Conservation (phyloP, 2,329 filamentous ascomycete genomes). For the Stagonosporopsis cucurbitacearum region DNA sequence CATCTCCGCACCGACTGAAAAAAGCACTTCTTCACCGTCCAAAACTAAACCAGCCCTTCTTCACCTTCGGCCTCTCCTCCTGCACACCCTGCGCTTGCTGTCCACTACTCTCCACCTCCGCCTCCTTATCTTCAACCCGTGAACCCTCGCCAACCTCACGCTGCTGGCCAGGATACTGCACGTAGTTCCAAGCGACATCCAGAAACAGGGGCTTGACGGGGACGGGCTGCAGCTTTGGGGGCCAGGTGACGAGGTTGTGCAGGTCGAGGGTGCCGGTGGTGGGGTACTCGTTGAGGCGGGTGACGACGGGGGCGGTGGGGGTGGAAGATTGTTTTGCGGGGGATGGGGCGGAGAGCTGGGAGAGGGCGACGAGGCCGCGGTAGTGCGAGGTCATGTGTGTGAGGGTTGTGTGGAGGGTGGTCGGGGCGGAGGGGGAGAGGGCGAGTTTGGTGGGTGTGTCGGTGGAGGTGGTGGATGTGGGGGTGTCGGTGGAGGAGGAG, state of each 20-base stretch:
- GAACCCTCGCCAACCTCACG: constrained; percentile 40
- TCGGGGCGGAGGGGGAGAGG: constrained; percentile 65
- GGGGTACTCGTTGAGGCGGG: constrained; percentile 78
- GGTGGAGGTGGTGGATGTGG: constrained; percentile 33
- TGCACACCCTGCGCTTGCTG: constrained; percentile 40
- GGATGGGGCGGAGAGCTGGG: constrained; percentile 64
- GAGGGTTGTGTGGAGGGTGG: constrained; percentile 67
- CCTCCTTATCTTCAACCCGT: constrained; percentile 33
- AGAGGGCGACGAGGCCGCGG: constrained; percentile 84
- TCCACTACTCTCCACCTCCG: constrained; percentile 39
- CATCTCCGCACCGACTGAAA: too few relatives aligned
- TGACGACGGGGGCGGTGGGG: constrained; percentile 68
- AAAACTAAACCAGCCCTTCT: constrained; percentile 61
- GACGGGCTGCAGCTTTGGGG: constrained; percentile 80
- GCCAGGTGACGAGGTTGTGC: constrained; percentile 82
- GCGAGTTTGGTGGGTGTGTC: constrained; percentile 64
- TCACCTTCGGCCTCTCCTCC: constrained; percentile 51
- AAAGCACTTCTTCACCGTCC: constrained; percentile 55
- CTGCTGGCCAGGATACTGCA: constrained; percentile 79
- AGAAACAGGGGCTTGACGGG: constrained; percentile 96
- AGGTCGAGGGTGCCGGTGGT: constrained; percentile 71
- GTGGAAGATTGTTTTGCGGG: constrained; percentile 55
- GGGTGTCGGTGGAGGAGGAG: constrained; percentile 44
- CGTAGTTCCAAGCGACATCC: constrained; percentile 97
- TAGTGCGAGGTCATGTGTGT: constrained; percentile 77